These are phyloP conservation scores for Schoenoplectus tabernaemontani DNA, from an alignment of 202 grass and related monocot genomes.

Conservation along the genomic window DNA sequence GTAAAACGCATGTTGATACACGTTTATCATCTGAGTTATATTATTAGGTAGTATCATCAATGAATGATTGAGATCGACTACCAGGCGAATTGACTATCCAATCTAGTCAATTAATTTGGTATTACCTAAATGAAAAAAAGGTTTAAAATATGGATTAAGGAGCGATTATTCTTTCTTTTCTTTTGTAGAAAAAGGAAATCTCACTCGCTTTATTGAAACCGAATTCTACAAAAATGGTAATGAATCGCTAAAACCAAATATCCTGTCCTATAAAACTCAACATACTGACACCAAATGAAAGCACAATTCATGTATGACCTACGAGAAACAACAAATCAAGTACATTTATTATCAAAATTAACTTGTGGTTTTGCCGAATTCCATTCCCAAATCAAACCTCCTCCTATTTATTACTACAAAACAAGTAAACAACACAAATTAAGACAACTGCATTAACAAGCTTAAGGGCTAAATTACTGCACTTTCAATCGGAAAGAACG, in stretches of 20 bases:
- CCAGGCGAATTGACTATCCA: too few relatives aligned
- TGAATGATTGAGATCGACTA: too few relatives aligned
- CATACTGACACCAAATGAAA: background rate
- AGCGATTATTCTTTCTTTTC: too few relatives aligned
- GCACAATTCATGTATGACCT: background rate
- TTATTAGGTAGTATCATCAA: too few relatives aligned
- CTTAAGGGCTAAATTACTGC: background rate
- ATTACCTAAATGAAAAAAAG: too few relatives aligned
- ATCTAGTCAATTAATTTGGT: too few relatives aligned
- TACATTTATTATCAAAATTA: background rate
- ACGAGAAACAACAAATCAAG: background rate
- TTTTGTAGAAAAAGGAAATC: too few relatives aligned
- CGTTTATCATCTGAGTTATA: too few relatives aligned
- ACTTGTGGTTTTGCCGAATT: background rate
- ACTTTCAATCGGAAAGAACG: background rate
- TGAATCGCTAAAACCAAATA: background rate
- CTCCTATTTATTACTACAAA: background rate
- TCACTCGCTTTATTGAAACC: background rate
- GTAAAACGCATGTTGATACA: too few relatives aligned
- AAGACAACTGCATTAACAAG: background rate
- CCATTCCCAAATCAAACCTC: background rate
- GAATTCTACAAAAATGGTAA: background rate
- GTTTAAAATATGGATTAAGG: too few relatives aligned
- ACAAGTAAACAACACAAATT: background rate
- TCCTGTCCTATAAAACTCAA: background rate